Evolutionary conservation across 345 rosid species (phyloP).

Genomic region (Dovyalis caffra): DNA sequence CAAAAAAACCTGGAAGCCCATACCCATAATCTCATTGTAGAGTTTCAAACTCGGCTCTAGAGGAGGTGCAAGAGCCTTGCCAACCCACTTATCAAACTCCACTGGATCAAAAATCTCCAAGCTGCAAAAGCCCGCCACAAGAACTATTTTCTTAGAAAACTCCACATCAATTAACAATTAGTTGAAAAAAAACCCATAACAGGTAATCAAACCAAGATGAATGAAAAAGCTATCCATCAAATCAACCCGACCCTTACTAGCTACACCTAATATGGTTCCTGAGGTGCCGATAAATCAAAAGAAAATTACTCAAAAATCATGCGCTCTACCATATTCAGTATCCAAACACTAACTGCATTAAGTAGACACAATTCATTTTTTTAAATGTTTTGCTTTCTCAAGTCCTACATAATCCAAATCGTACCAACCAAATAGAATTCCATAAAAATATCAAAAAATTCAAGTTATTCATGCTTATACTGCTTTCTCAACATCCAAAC

Average conservation of each 20-base stretch:
- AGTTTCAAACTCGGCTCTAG: conserved; percentile 73
- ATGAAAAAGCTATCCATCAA: background rate
- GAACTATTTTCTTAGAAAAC: too few species aligned
- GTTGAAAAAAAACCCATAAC: background rate
- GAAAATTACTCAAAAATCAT: background rate
- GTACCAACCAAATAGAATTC: background rate
- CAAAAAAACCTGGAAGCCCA: conserved; percentile 78
- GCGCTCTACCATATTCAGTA: background rate
- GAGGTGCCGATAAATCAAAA: background rate
- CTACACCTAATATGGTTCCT: background rate
- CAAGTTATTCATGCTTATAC: too few species aligned
- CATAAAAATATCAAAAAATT: too few species aligned
- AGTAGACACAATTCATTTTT: too few species aligned
- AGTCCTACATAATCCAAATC: background rate
- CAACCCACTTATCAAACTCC: conserved; percentile 86
- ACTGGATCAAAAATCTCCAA: conserved; percentile 60
- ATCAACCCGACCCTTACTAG: too few species aligned
- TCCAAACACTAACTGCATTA: background rate
- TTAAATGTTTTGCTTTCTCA: background rate
- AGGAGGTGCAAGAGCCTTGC: conserved; percentile 62
- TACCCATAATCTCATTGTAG: conserved; percentile 54
- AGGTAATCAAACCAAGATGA: conserved; percentile 2
- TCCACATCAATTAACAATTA: too few species aligned
- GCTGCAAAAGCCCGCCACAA: conserved; percentile 33
- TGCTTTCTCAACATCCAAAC: background rate